phyloP scores from a whole-genome alignment of 139 green algal species.

The Haematococcus sp. region DNA sequence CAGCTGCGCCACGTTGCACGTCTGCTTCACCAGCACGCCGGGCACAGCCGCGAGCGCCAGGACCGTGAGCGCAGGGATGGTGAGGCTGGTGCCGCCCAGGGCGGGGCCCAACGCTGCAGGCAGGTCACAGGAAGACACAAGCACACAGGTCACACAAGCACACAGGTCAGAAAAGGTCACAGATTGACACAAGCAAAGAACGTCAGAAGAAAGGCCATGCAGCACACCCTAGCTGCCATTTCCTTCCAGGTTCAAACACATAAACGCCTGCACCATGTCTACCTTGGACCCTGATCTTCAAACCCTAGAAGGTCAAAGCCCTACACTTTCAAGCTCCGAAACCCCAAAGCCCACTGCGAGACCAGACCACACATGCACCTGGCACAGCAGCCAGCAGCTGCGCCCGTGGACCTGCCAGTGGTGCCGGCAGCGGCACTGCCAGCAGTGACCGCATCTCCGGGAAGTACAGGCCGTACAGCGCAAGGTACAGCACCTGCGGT shows the following conservation, averaged over 20 bases:
- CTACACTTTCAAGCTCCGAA: neutral
- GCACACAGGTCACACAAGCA: neutral
- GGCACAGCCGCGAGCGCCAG: conserved; percentile 49
- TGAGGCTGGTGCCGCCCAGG: neutral
- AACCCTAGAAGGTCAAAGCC: neutral
- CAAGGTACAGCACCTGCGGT: conserved; percentile 32
- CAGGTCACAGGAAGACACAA: neutral
- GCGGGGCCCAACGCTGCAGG: neutral
- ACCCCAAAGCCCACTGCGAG: neutral
- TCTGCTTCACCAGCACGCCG: conserved; percentile 62
- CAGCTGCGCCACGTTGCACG: conserved; percentile 17
- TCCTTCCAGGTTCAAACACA: too few species aligned
- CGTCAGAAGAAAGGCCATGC: too few species aligned
- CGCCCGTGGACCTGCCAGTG: neutral
- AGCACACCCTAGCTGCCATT: too few species aligned
- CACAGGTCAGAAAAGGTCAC: neutral
- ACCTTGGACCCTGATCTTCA: too few species aligned
- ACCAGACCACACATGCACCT: neutral
- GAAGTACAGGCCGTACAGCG: conserved; percentile 6
- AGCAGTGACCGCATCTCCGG: neutral
- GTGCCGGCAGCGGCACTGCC: neutral
- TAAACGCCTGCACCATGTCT: too few species aligned
- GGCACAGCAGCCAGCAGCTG: conserved; percentile 2
- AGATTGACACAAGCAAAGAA: too few species aligned
- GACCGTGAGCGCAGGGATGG: conserved; percentile 29